phyloP scores from a whole-genome alignment of 495 filamentous ascomycete genomes.

The Talaromyces ruber region DNA sequence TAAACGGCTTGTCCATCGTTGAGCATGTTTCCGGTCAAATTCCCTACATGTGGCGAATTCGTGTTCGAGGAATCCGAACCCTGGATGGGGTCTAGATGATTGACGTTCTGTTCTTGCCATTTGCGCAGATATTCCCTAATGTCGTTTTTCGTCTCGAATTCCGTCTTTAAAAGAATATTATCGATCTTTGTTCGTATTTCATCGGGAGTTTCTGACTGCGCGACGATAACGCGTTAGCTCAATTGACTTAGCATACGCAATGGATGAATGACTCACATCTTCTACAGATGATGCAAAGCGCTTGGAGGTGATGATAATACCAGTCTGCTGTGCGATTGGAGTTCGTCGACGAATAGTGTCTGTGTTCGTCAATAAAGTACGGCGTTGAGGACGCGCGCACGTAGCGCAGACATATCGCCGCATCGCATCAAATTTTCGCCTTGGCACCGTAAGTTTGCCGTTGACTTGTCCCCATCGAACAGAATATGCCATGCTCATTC shows the following conservation, averaged over 20 bases:
- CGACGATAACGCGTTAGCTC: not conserved
- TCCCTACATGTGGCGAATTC: not conserved
- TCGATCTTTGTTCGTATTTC: conserved; percentile 9
- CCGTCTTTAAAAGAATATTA: conserved; percentile 20
- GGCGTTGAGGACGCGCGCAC: not conserved
- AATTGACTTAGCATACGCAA: not conserved
- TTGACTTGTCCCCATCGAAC: not conserved
- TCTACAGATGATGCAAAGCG: not conserved
- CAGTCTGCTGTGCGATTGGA: not conserved
- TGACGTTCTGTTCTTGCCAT: conserved; percentile 39
- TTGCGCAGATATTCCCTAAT: conserved; percentile 43
- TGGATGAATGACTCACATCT: not conserved
- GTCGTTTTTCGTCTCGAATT: conserved; percentile 27
- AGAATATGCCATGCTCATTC: not conserved
- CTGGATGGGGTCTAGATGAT: conserved; percentile 26
- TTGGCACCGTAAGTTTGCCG: not conserved
- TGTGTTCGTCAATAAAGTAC: not conserved
- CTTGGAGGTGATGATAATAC: not conserved
- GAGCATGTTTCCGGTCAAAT: conserved; percentile 26
- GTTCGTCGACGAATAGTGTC: not conserved
- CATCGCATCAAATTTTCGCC: not conserved
- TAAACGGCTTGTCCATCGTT: conserved; percentile 32
- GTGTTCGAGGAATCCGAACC: conserved; percentile 13
- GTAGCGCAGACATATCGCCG: not conserved
- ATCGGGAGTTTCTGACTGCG: not conserved